Conservation (phyloP, 2,329 filamentous ascomycete species). For the Colletotrichum cereale region DNA sequence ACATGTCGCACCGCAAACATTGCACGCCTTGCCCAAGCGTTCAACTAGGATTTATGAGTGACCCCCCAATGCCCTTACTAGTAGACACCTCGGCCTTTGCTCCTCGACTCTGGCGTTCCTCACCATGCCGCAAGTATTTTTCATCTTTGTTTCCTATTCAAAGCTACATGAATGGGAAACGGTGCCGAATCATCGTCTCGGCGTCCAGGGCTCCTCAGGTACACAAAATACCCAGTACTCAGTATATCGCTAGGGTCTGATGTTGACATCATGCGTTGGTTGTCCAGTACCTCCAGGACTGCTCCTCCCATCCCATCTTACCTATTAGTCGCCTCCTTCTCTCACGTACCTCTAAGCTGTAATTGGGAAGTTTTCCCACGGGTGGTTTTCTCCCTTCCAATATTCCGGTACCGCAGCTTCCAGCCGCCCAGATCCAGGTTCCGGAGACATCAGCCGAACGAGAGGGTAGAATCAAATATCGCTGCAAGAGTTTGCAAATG, state of each 20-base stretch:
- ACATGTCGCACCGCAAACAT: not conserved
- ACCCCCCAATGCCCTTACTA: not conserved
- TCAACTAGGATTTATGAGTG: not conserved
- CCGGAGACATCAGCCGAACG: not conserved
- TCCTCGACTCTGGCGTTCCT: not conserved
- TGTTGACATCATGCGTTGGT: not conserved
- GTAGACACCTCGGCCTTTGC: not conserved
- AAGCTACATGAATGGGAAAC: conserved; percentile 30
- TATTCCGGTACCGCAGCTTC: not conserved
- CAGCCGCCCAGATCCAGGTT: not conserved
- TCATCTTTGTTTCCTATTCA: conserved; percentile 28
- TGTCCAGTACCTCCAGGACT: not conserved
- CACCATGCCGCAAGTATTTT: not conserved
- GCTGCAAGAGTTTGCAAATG: not conserved
- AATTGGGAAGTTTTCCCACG: not conserved
- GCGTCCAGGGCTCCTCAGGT: not conserved
- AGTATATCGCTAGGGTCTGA: not conserved
- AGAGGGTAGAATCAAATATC: not conserved
- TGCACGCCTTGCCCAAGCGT: not conserved
- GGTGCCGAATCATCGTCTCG: conserved; percentile 2
- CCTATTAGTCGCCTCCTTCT: too few species aligned
- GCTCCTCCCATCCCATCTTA: not conserved
- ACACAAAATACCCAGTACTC: not conserved
- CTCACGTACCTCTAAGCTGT: not conserved
- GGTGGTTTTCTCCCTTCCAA: not conserved